Evolutionary conservation across 345 rosid species (phyloP).

Genomic region (Gossypium anomalum): DNA sequence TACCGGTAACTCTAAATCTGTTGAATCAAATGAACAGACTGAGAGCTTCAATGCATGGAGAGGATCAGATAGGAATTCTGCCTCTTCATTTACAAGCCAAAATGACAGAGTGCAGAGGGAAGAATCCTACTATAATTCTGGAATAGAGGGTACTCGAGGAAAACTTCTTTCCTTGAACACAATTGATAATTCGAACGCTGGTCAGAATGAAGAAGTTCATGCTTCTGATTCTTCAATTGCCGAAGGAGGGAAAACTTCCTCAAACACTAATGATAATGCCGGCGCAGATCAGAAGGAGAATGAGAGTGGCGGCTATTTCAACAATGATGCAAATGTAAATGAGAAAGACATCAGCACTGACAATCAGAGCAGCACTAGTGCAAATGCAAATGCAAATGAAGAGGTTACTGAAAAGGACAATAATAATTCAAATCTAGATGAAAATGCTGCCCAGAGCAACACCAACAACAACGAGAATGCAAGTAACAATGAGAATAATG

Average conservation of each 20-base stretch:
- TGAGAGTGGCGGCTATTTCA: background rate
- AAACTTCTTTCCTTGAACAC: slow-evolving; percentile 19
- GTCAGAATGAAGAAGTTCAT: background rate
- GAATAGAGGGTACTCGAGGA: slow-evolving; percentile 24
- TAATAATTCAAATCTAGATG: slow-evolving; percentile 6
- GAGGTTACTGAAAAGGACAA: background rate
- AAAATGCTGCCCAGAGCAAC: background rate
- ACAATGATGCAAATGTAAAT: background rate
- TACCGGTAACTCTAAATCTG: slow-evolving; percentile 22
- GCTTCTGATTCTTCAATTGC: slow-evolving; percentile 23
- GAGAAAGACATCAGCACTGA: background rate
- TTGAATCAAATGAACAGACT: slow-evolving; percentile 22
- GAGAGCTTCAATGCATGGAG: slow-evolving; percentile 12
- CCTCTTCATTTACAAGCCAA: slow-evolving; percentile 11
- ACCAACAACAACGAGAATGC: background rate
- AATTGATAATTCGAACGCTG: slow-evolving; percentile 17
- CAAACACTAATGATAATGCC: slow-evolving; percentile 23
- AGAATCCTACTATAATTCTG: slow-evolving; percentile 17
- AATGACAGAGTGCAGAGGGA: background rate
- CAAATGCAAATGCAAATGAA: slow-evolving; percentile 10
- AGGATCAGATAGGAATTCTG: slow-evolving; percentile 5
- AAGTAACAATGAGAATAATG: slow-evolving; percentile 7
- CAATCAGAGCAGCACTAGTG: background rate
- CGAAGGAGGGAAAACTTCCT: slow-evolving; percentile 22
- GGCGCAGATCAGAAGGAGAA: slow-evolving; percentile 12